Percentiles rank a stretch among this genome's conserved stretches.
Evolutionary conservation across 768 basidiomycete species (phyloP).

Genomic region (Macrolepiota dolichaula): DNA sequence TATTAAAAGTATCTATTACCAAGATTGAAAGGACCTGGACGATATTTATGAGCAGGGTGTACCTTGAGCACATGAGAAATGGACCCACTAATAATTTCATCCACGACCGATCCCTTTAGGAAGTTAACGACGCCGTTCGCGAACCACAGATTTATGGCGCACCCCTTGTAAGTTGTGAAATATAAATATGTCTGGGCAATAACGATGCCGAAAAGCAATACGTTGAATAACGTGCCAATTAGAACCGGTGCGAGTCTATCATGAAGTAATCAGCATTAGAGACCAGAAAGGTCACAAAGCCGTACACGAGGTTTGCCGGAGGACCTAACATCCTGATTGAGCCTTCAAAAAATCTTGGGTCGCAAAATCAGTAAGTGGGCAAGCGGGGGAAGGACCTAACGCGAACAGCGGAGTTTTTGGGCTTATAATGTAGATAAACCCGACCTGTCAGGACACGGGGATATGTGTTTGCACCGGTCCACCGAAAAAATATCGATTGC

Average conservation of each 20-base stretch:
- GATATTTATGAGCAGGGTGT: neutral
- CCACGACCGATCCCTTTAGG: conserved; percentile 40
- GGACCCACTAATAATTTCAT: conserved; percentile 42
- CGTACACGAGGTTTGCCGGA: no score
- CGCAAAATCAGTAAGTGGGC: no score
- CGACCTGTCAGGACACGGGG: no score
- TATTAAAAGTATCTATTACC: conserved; percentile 46
- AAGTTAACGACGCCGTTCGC: conserved; percentile 15
- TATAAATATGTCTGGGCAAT: conserved; percentile 47
- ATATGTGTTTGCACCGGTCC: no score
- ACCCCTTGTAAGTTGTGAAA: conserved; percentile 29
- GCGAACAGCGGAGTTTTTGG: no score
- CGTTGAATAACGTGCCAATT: neutral
- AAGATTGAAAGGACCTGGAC: conserved; percentile 24
- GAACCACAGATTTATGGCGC: neutral
- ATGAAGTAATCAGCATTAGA: no score
- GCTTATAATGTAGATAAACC: no score
- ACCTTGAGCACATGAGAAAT: neutral
- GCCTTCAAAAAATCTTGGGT: no score
- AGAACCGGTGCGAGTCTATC: neutral
- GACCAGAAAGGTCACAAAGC: no score
- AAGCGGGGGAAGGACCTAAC: no score
- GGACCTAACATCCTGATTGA: no score
- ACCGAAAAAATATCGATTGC: no score
- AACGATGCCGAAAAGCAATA: conserved; percentile 45